Evolutionary conservation across 1,284 basidiomycete genomes (phyloP).

Genomic region (Retiboletus fuscus): DNA sequence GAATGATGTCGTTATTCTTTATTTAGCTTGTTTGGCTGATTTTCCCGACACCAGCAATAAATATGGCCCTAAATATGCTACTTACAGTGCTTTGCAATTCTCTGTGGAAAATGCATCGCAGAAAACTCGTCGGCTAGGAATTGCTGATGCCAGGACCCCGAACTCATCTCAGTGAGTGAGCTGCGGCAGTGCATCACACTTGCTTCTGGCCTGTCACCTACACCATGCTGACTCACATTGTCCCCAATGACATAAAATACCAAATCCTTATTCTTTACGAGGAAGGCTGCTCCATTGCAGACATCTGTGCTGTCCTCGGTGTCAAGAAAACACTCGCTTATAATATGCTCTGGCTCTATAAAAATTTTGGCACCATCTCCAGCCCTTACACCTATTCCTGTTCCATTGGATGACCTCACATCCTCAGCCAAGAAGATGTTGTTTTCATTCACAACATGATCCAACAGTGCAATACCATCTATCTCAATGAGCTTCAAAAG

Average conservation of each 20-base stretch:
- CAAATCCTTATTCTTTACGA: no score
- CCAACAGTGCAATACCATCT: neutral
- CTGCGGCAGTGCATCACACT: neutral
- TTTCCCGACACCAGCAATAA: conserved; percentile 5
- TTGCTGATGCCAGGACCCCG: no score
- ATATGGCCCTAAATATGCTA: conserved; percentile 1
- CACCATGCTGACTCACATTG: neutral
- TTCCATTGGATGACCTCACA: neutral
- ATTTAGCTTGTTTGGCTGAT: neutral
- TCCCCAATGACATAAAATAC: neutral
- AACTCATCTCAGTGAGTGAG: no score
- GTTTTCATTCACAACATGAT: neutral
- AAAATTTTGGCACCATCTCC: neutral
- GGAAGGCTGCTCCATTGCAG: no score
- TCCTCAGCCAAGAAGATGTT: neutral
- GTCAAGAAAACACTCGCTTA: no score
- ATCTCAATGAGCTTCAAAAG: conserved; percentile 16
- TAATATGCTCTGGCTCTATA: neutral
- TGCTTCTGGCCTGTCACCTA: neutral
- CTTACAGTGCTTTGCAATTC: no score
- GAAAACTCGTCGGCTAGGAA: no score
- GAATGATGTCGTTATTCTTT: neutral
- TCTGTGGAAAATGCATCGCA: no score
- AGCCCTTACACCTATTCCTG: neutral
- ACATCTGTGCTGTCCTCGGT: no score